phyloP scores from a whole-genome alignment of 225 moss, liverwort and hornwort genomes.

The Anthoceros angustus region DNA sequence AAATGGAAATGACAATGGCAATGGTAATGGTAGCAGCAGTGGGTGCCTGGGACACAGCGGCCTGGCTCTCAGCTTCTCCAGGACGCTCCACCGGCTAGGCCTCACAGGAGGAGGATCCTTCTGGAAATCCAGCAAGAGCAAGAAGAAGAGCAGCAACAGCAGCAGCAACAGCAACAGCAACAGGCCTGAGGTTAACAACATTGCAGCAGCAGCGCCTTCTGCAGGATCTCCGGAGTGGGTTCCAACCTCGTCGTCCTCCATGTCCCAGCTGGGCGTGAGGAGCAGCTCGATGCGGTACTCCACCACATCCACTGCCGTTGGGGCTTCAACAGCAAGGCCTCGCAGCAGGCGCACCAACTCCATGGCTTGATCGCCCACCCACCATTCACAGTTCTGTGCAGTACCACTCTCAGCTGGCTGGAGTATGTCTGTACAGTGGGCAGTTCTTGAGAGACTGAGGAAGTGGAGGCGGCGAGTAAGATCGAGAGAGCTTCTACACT shows the following conservation, averaged over 20 bases:
- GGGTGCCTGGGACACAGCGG: background rate
- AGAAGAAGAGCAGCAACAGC: background rate
- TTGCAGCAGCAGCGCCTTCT: background rate
- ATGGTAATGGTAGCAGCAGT: too few species aligned
- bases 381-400: too few species aligned
- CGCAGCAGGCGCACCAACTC: too few species aligned
- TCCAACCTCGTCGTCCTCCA: background rate
- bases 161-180: background rate
- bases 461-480: too few species aligned
- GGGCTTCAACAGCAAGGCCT: too few species aligned
- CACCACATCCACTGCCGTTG: background rate
- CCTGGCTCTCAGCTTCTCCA: background rate
- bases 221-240: background rate
- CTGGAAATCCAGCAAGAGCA: background rate
- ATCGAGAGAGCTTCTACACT: too few species aligned
- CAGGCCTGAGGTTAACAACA: background rate
- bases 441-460: too few species aligned
- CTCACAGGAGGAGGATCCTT: background rate
- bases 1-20: too few species aligned
- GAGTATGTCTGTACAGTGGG: too few species aligned
- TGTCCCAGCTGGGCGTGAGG: background rate
- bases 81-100: background rate
- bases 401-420: too few species aligned
- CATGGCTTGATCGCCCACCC: too few species aligned
- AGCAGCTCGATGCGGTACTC: constrained; percentile 3